Conservation (phyloP, 192 early-diverging fungal species). For the Allomyces macrogynus region DNA sequence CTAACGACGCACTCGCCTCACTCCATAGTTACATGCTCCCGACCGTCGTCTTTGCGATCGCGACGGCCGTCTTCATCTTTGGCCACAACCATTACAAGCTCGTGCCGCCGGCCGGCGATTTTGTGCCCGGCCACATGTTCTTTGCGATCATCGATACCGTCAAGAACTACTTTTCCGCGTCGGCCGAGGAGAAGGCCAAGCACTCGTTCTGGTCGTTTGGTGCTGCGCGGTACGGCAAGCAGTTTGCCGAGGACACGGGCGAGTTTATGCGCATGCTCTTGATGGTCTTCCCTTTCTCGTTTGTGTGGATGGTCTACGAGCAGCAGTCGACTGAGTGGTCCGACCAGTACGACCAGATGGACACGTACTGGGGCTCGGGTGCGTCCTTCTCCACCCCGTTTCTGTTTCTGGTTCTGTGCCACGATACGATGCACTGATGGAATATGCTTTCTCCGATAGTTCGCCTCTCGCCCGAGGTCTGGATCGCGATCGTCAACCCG, state of each 20-base stretch:
- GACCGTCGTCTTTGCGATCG: slow-evolving; percentile 9
- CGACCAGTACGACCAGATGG: no score
- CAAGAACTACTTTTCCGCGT: background rate
- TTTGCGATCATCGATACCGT: slow-evolving; percentile 5
- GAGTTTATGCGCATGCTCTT: background rate
- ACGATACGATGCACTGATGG: no score
- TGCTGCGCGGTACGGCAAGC: background rate
- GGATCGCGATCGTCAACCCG: slow-evolving; percentile 18
- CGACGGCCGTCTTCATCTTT: slow-evolving; percentile 14
- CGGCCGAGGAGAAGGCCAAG: background rate
- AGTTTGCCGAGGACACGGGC: slow-evolving; percentile 3
- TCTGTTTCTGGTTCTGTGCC: no score
- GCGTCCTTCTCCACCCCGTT: no score
- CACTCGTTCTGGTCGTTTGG: background rate
- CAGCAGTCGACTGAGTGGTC: slow-evolving; percentile 19
- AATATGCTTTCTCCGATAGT: no score
- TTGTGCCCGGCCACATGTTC: slow-evolving; percentile 14
- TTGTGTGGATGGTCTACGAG: slow-evolving; percentile 19
- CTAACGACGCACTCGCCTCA: no score
- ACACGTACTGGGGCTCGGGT: background rate
- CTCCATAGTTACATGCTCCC: background rate
- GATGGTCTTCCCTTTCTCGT: background rate
- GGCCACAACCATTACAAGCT: slow-evolving; percentile 20
- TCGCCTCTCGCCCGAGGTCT: background rate
- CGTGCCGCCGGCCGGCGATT: slow-evolving; percentile 22